Percentiles rank a stretch among this genome's conserved stretches.
Evolutionary conservation across 164 flowering plant species (phyloP).

Genomic region (Aristolochia californica): DNA sequence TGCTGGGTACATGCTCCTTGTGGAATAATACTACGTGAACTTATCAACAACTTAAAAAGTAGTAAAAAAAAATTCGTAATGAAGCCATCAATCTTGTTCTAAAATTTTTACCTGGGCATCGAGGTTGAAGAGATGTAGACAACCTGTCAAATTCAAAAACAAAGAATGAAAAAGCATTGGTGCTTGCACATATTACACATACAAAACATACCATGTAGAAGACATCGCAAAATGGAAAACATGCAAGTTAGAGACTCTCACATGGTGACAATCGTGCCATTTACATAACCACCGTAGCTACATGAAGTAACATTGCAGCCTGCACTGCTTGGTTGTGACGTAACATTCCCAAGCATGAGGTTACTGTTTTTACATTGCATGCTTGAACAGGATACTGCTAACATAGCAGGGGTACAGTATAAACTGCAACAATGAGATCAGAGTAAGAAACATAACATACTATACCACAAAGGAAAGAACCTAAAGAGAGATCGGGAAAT

Average conservation of each 20-base stretch:
- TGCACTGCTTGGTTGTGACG: slow-evolving; percentile 46
- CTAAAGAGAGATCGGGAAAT: not conserved
- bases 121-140: slow-evolving; percentile 77
- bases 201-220: not conserved
- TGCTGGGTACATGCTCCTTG: no score
- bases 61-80: no score
- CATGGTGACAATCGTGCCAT: slow-evolving; percentile 64
- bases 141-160: slow-evolving; percentile 37
- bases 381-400: slow-evolving; percentile 89
- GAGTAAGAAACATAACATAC: not conserved
- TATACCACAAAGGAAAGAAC: not conserved
- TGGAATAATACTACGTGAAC: no score
- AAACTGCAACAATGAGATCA: slow-evolving; percentile 35
- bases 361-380: slow-evolving; percentile 90
- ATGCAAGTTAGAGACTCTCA: slow-evolving; percentile 18
- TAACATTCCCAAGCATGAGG: slow-evolving; percentile 78
- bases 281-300: slow-evolving; percentile 63
- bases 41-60: no score
- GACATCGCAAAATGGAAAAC: not conserved
- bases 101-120: slow-evolving; percentile 69
- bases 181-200: not conserved
- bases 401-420: slow-evolving; percentile 77
- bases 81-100: no score
- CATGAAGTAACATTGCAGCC: slow-evolving; percentile 93
- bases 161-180: not conserved